Evolutionary conservation across 768 basidiomycete genomes (phyloP).

Genomic region (Pisolithus tinctorius): DNA sequence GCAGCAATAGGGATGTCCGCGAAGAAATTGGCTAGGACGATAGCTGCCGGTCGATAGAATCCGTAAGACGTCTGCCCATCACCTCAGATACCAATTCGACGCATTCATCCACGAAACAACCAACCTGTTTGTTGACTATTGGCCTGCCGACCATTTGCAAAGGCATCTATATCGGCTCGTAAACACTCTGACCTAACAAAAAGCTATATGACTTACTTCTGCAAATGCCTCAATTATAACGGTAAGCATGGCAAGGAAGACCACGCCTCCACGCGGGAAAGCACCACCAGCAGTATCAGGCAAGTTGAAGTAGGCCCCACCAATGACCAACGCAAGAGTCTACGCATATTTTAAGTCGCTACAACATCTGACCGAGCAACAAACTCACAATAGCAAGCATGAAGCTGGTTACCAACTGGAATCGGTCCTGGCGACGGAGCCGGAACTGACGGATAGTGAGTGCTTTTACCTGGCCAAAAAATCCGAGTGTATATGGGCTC

Average conservation of each 20-base stretch:
- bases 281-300: conserved; percentile 71
- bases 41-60: conserved; percentile 60
- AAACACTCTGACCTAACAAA: conserved; percentile 1
- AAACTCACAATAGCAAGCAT: conserved; percentile 48
- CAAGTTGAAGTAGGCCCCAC: conserved; percentile 67
- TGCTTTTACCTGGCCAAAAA: conserved; percentile 64
- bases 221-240: conserved; percentile 68
- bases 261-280: conserved; percentile 81
- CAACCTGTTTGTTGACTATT: conserved; percentile 58
- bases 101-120: conserved; percentile 4
- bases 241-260: conserved; percentile 65
- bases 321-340: conserved; percentile 49
- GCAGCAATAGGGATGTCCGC: conserved; percentile 68
- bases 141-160: conserved; percentile 77
- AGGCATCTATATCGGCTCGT: conserved; percentile 42
- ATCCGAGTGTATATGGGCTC: conserved; percentile 80
- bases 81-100: neutral
- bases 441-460: conserved; percentile 70
- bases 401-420: conserved; percentile 71
- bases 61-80: conserved; percentile 44
- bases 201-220: conserved; percentile 38
- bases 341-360: neutral
- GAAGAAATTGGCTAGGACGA: conserved; percentile 59
- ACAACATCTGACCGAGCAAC: neutral
- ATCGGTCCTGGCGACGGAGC: conserved; percentile 65